A percentile compares a stretch with the other conserved stretches of the same genome.
Evolutionary conservation across 1,284 basidiomycete genomes (phyloP).

Genomic region (Cutaneotrichosporon sp.): DNA sequence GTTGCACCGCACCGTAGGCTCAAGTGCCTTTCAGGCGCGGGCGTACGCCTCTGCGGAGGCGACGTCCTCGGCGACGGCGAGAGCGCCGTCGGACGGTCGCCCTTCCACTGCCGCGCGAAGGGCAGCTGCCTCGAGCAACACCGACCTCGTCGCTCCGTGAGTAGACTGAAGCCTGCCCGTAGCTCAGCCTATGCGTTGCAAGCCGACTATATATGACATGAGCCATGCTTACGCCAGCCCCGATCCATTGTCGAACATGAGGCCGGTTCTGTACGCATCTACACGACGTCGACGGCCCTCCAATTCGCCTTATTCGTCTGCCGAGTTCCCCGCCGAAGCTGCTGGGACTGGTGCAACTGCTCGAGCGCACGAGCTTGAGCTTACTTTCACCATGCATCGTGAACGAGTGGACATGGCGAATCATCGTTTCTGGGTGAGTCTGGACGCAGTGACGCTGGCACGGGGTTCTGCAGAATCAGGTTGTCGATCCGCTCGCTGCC

Average conservation of each 20-base stretch:
- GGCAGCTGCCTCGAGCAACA: constrained; percentile 1
- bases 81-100: no score
- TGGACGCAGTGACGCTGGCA: no score
- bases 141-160: constrained; percentile 44
- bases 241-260: constrained; percentile 43
- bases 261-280: constrained; percentile 42
- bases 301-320: constrained; percentile 36
- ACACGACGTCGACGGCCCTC: constrained; percentile 23
- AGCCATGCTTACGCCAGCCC: constrained; percentile 23
- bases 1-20: not conserved
- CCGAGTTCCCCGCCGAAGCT: constrained; percentile 32
- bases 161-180: constrained; percentile 13
- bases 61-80: not conserved
- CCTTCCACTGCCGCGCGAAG: no score
- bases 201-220: no score
- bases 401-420: constrained; percentile 44
- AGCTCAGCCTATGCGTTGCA: no score
- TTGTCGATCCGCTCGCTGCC: no score
- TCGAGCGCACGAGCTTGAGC: constrained; percentile 31
- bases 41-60: not conserved
- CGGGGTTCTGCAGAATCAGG: no score
- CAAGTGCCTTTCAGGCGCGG: not conserved
- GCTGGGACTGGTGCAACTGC: constrained; percentile 4
- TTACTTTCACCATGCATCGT: constrained; percentile 36
- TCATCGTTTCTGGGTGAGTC: constrained; percentile 44